Conservation (phyloP, 2,329 filamentous ascomycete species). For the Aspergillus proliferans region DNA sequence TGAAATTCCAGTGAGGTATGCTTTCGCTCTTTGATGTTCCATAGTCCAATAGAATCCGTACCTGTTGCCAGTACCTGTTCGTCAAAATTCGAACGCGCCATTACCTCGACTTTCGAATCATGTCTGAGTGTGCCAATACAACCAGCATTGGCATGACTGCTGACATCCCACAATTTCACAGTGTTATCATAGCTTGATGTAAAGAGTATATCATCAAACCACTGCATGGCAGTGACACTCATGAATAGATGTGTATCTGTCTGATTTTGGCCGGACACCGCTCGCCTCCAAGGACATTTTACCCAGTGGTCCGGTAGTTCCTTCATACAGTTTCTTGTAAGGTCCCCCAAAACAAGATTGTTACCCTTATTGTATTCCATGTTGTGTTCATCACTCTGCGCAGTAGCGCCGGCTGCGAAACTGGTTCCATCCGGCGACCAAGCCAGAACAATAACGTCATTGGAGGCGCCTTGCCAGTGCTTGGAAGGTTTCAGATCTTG, state of each 20-base stretch:
- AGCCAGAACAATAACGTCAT: conserved; percentile 51
- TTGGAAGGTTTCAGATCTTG: conserved; percentile 39
- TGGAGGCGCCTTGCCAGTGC: conserved; percentile 53
- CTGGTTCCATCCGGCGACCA: conserved; percentile 51
- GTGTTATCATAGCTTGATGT: conserved; percentile 52
- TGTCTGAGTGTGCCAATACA: conserved; percentile 39
- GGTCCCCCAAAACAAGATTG: conserved; percentile 51
- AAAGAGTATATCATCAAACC: conserved; percentile 44
- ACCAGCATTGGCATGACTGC: conserved; percentile 15
- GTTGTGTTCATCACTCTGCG: conserved; percentile 49
- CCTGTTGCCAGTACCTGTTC: conserved; percentile 45
- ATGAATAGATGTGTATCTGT: conserved; percentile 50
- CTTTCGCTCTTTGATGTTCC: conserved; percentile 18
- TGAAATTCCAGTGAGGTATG: conserved; percentile 24
- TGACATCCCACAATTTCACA: conserved; percentile 52
- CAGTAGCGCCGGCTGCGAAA: conserved; percentile 54
- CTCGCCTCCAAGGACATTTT: conserved; percentile 32
- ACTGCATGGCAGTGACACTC: conserved; percentile 51
- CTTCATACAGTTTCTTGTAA: conserved; percentile 35
- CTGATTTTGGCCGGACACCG: conserved; percentile 37
- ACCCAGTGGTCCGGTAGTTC: conserved; percentile 52
- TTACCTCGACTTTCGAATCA: conserved; percentile 45
- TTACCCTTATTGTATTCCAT: conserved; percentile 56
- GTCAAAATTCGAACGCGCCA: conserved; percentile 40
- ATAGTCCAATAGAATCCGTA: conserved; percentile 31